Conservation (phyloP, 352 stramenopile species). For the Pythium phragmitis region DNA sequence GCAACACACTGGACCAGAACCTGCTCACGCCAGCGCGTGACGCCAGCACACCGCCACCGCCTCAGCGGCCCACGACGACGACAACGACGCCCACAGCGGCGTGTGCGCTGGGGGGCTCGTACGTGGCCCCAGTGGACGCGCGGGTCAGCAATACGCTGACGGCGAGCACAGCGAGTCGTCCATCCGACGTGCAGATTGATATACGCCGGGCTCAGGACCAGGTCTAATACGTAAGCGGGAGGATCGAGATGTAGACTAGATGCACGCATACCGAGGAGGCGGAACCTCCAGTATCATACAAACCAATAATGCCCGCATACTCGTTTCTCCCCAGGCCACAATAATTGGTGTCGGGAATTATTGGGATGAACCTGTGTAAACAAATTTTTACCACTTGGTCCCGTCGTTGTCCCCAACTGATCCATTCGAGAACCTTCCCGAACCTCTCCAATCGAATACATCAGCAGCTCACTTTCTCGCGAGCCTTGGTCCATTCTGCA, state of each 20-base stretch:
- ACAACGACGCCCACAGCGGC: not conserved
- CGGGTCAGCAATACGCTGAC: conserved; percentile 8
- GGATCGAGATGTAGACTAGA: too few species aligned
- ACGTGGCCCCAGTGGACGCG: not conserved
- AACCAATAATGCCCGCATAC: too few species aligned
- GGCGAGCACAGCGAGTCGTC: conserved; percentile 16
- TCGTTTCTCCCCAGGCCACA: too few species aligned
- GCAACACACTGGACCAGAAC: conserved; percentile 33
- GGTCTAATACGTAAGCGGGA: not conserved
- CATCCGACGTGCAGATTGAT: conserved; percentile 25
- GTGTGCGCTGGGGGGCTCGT: not conserved
- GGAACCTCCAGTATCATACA: too few species aligned
- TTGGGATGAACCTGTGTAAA: conserved; percentile 9
- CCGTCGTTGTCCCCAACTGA: conserved; percentile 2
- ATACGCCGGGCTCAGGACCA: conserved; percentile 6
- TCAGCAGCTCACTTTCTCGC: not conserved
- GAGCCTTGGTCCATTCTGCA: too few species aligned
- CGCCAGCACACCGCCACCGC: conserved; percentile 14
- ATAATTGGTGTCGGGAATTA: too few species aligned
- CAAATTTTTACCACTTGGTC: not conserved
- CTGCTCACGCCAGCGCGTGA: conserved; percentile 38
- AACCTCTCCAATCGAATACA: not conserved
- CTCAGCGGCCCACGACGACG: not conserved
- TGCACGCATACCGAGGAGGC: too few species aligned
- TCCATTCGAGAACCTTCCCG: conserved; percentile 27